Evolutionary conservation across 208 protist species (phyloP), one percentile per base, ranked within the genome.

Genomic region (Crithidia acanthocephali): DNA sequence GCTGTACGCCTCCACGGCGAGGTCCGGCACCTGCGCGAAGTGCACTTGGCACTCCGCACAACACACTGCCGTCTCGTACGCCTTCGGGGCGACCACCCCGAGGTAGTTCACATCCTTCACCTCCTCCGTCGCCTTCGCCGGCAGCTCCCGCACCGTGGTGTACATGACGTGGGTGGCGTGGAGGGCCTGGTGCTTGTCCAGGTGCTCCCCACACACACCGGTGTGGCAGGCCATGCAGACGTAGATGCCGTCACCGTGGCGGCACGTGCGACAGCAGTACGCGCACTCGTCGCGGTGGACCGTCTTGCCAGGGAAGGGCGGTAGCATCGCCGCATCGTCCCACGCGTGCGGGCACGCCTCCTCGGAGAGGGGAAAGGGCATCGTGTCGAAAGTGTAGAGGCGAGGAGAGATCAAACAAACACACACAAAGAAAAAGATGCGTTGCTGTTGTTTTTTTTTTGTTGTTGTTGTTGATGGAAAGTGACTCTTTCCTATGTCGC

Each of bases 211-310:
- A 65, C 92, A 97, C 8, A 97, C 25, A 7, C 88, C 90, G 2
- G 77, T 74, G 64, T 86, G 86, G 79, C 90, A 97, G 25, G 50
- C 74, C 88, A 97, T 94, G 63, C 90, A 97, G 5, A 95, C 88
- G 59, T 88, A 88, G 16, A 94, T 56, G 3, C 92, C 92, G n/a
- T 71, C 72, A 5, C 78, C 78, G 40, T 88, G 72, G 25, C 64
- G 58, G 67, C 84, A 90, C 18, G 88, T 85, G 37, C 80, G 65
- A 78, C 88, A 95, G 80, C 92, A 97, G 73, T 97, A 97, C 30
- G 90, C 88, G 42, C 92, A 97, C 59, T 97, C 90, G 55, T 97
- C 92, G 18, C 86, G 86, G 63, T 95, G 82, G 40, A 97, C 77
- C n/a, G 75, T 72, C 40, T 75, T 63, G 45, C 63, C 50, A 37